Evolutionary conservation across 768 basidiomycete genomes (phyloP), one percentile per base, ranked within the genome.

Genomic region (Cubamyces lactineus): DNA sequence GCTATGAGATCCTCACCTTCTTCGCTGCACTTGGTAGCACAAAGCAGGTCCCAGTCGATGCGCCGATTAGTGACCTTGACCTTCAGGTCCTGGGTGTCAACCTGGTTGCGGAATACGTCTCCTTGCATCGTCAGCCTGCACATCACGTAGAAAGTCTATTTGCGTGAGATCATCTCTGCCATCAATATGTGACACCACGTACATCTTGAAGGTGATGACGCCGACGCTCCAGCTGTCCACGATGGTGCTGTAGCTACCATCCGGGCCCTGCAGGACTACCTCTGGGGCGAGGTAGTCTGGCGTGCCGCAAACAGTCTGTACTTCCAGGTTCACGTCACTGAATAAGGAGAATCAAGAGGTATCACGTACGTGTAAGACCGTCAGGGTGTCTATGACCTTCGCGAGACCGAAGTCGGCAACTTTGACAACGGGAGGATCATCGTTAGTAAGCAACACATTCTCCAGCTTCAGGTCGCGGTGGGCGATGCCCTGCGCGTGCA

Each of bases 211-310:
- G 1, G 96, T 84, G 55, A 98, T 96, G 23, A 97, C 92, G 7
- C 96, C 96, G 15, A 95, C 84, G 50, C 92, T 94, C 94, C 94
- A 98, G 65, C 92, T 93, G 70, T 98, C 96, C 51, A 98, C 96
- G 19, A 89, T 77, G 57, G 87, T 84, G 69, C 89, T 86, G 70
- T 98, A 98, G 1, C 94, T 28, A 28, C 28, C 94, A 28, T 82
- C 78, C 46, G 79, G 73, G 1, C 67, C 49, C 60, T 87, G 86
- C 61, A 75, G 76, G 50, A 96, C 88, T 40, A 98, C 92, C 67
- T 98, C 95, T 1, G 94, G 94, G 0, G 94, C 95, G 6, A 96
- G 85, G 71, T 97, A 98, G 64, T 85, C 86, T 0, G 96, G 96
- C 0, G 96, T 98, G 5, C 96, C 96, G 68, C 96, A 98, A 87